Conservation (phyloP, 2,329 filamentous ascomycete species). For the Ascosphaera apis region DNA sequence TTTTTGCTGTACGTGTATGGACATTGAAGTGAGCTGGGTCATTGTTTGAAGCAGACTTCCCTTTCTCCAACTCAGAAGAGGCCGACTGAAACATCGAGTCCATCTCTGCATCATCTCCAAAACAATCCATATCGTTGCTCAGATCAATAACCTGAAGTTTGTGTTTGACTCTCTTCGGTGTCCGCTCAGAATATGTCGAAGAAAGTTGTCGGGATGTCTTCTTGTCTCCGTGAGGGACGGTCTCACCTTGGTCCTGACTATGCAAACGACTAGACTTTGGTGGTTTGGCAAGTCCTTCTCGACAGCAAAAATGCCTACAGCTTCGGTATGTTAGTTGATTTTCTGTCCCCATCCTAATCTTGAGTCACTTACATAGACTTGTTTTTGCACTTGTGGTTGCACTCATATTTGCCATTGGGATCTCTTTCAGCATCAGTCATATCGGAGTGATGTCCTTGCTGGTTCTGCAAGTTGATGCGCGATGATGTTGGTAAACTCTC, state of each 20-base stretch:
- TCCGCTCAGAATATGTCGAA: too few relatives aligned
- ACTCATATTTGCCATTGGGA: conserved; percentile 49
- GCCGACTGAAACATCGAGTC: background rate
- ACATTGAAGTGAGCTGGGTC: too few relatives aligned
- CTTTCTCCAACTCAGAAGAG: background rate
- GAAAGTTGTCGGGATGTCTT: too few relatives aligned
- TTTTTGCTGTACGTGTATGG: too few relatives aligned
- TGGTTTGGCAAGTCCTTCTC: conserved; percentile 45
- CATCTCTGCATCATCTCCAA: background rate
- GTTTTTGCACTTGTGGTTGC: conserved; percentile 46
- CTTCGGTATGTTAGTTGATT: conserved; percentile 10
- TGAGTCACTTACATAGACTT: conserved; percentile 19
- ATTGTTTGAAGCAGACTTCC: too few relatives aligned
- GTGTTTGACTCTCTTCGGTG: background rate
- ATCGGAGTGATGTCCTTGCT: too few relatives aligned
- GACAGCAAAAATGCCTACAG: conserved; percentile 54
- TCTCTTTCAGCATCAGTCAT: too few relatives aligned
- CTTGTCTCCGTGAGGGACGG: too few relatives aligned
- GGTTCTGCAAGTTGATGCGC: too few relatives aligned
- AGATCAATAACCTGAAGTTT: conserved; percentile 6
- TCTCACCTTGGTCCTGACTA: too few relatives aligned
- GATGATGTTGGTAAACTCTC: too few relatives aligned
- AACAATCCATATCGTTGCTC: background rate
- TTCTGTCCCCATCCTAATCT: conserved; percentile 11
- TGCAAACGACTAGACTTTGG: conserved; percentile 16